These are phyloP conservation scores for Calonectria montana DNA, from an alignment of 2,329 filamentous ascomycete genomes.

Conservation along the genomic window DNA sequence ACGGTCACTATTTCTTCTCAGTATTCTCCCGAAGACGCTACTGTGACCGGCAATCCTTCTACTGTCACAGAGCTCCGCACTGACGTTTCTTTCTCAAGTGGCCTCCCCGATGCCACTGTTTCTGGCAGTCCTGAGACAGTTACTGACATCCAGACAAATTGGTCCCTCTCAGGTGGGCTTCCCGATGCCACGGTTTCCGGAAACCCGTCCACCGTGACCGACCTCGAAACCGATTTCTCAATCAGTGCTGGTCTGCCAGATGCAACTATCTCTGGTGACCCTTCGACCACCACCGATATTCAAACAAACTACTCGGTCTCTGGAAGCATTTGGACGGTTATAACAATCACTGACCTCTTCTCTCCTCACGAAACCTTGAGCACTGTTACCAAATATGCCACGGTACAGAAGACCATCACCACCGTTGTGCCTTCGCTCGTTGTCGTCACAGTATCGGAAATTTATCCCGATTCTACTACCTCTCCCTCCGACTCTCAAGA, in stretches of 20 bases:
- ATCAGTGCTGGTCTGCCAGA: conserved; percentile 45
- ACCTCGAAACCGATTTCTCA: conserved; percentile 41
- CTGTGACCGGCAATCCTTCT: conserved; percentile 40
- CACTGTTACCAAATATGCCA: conserved; percentile 42
- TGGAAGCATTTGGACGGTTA: conserved; percentile 34
- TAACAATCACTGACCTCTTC: conserved; percentile 48
- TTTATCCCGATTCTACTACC: background rate
- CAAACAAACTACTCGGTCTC: conserved; percentile 35
- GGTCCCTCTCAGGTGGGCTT: conserved; percentile 33
- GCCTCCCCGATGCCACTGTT: conserved; percentile 39
- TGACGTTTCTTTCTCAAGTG: conserved; percentile 33
- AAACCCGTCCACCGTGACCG: conserved; percentile 44
- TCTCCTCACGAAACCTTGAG: conserved; percentile 29
- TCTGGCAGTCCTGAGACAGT: conserved; percentile 39
- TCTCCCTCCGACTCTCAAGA: background rate
- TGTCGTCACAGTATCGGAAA: conserved; percentile 41
- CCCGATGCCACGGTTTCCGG: conserved; percentile 40
- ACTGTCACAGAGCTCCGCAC: conserved; percentile 44
- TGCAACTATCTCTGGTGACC: conserved; percentile 47
- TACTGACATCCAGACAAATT: conserved; percentile 42
- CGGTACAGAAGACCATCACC: conserved; percentile 41
- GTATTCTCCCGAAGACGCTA: conserved; percentile 35
- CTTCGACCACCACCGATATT: conserved; percentile 44
- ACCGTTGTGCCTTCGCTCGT: conserved; percentile 34
- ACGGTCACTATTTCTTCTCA: conserved; percentile 43